Percentiles rank a stretch among this genome's conserved stretches.
These are phyloP conservation scores for Hirsutella minnesotensis DNA, from an alignment of 2,329 filamentous ascomycete genomes.

Conservation along the genomic window DNA sequence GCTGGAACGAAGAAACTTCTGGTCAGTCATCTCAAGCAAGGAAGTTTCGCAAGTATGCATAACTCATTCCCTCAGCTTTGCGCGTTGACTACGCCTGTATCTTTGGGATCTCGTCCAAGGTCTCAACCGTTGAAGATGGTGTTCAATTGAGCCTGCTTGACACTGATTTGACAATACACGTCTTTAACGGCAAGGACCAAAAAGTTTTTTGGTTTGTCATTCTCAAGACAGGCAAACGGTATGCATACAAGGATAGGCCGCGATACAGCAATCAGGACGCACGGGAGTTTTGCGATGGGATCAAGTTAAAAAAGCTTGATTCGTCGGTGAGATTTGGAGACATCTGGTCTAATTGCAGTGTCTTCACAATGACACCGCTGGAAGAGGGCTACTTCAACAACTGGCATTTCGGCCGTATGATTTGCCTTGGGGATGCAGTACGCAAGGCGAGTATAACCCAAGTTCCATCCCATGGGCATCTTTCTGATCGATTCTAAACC, in stretches of 20 bases:
- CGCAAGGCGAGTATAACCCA: conserved; percentile 16
- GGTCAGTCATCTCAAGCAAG: background rate
- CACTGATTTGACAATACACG: conserved; percentile 12
- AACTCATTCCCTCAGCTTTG: background rate
- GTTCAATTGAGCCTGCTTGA: conserved; percentile 11
- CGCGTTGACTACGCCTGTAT: conserved; percentile 18
- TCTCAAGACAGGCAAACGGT: conserved; percentile 8
- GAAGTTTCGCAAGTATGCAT: background rate
- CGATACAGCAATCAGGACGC: background rate
- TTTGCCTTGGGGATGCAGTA: conserved; percentile 19
- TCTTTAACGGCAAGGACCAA: conserved; percentile 15
- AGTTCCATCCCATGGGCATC: too few species aligned
- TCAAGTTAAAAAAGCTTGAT: background rate
- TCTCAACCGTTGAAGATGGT: conserved; percentile 8
- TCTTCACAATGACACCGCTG: conserved; percentile 17
- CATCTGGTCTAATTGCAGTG: conserved; percentile 14
- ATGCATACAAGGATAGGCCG: background rate
- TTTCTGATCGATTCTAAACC: background rate
- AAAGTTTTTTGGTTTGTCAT: conserved; percentile 25
- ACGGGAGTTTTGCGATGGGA: conserved; percentile 1
- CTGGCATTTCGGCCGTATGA: conserved; percentile 18
- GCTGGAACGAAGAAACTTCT: conserved; percentile 8
- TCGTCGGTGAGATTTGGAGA: conserved; percentile 12
- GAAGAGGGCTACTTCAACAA: conserved; percentile 19
- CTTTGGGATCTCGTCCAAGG: conserved; percentile 21